phyloP scores from a whole-genome alignment of 2,329 filamentous ascomycete genomes.

The Fusarium mangiferae region DNA sequence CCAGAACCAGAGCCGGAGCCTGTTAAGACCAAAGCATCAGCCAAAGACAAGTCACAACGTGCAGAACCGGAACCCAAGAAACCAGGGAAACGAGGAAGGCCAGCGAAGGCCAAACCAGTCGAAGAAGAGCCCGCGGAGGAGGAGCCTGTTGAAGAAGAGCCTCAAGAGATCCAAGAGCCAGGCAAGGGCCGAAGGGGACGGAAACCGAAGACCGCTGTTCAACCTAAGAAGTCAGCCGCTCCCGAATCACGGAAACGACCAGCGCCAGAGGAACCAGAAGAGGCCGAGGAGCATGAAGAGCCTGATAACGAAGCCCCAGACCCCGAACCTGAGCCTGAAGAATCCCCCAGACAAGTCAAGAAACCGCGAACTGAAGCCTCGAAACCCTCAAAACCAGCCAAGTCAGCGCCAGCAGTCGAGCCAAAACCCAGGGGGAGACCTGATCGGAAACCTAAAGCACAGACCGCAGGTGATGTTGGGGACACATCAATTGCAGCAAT shows the following conservation, averaged over 20 bases:
- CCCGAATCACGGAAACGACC: constrained; percentile 31
- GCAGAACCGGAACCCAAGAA: constrained; percentile 4
- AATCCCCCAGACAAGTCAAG: constrained; percentile 39
- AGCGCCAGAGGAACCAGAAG: constrained; percentile 18
- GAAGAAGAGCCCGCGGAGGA: constrained; percentile 24
- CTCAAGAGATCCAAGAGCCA: neutral
- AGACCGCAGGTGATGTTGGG: constrained; percentile 47
- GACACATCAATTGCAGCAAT: constrained; percentile 61
- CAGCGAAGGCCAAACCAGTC: constrained; percentile 29
- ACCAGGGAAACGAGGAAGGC: constrained; percentile 36
- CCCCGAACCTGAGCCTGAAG: constrained; percentile 40
- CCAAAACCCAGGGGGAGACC: constrained; percentile 42
- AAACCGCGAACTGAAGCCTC: constrained; percentile 40
- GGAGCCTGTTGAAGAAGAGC: constrained; percentile 13
- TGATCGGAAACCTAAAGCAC: constrained; percentile 40
- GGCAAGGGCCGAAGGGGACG: constrained; percentile 15
- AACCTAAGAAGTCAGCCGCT: constrained; percentile 24
- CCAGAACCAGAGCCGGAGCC: neutral
- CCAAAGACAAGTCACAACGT: neutral
- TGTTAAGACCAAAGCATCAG: constrained; percentile 5
- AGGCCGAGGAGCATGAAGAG: constrained; percentile 35
- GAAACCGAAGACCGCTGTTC: constrained; percentile 26
- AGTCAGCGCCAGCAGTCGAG: constrained; percentile 26
- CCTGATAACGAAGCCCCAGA: constrained; percentile 29
- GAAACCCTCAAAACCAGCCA: constrained; percentile 40